Evolutionary conservation across 1,284 basidiomycete species (phyloP).

Genomic region (Microbotryomycetes sp.): DNA sequence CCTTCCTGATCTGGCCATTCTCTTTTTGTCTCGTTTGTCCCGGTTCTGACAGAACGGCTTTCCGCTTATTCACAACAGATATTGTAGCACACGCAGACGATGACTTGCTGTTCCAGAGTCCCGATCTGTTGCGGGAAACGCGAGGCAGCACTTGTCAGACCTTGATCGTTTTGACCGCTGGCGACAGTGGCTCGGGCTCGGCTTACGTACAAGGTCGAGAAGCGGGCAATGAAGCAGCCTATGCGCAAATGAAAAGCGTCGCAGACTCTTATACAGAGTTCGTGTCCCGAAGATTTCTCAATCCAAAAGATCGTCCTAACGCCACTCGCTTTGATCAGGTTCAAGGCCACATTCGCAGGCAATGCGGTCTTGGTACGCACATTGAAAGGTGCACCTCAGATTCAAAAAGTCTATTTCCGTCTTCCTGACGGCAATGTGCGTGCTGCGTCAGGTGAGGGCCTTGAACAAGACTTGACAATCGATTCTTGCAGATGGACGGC

Average conservation of each 20-base stretch:
- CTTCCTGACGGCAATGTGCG: slow-evolving; percentile 28
- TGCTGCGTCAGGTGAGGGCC: slow-evolving; percentile 10
- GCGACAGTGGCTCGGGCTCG: slow-evolving; percentile 27
- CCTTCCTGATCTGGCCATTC: no score
- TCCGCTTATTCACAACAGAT: not conserved
- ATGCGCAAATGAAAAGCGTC: slow-evolving; percentile 28
- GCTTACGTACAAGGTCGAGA: slow-evolving; percentile 23
- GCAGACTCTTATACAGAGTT: slow-evolving; percentile 16
- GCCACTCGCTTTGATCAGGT: not conserved
- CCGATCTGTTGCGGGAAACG: slow-evolving; percentile 5
- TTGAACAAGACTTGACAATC: not conserved
- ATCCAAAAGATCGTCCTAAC: not conserved
- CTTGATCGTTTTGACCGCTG: slow-evolving; percentile 25
- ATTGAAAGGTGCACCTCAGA: slow-evolving; percentile 15
- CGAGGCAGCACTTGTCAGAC: slow-evolving; percentile 10
- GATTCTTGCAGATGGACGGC: not conserved
- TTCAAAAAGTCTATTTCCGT: slow-evolving; percentile 30
- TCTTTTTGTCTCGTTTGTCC: no score
- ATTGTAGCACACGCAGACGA: slow-evolving; percentile 32
- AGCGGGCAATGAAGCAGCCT: slow-evolving; percentile 30
- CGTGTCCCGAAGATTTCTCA: not conserved
- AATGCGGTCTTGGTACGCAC: slow-evolving; percentile 28
- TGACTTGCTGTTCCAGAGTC: slow-evolving; percentile 27
- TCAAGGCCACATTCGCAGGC: slow-evolving; percentile 18
- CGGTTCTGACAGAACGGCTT: no score